Evolutionary conservation across 1,284 basidiomycete genomes (phyloP).

Genomic region (Naganishia liquefaciens): DNA sequence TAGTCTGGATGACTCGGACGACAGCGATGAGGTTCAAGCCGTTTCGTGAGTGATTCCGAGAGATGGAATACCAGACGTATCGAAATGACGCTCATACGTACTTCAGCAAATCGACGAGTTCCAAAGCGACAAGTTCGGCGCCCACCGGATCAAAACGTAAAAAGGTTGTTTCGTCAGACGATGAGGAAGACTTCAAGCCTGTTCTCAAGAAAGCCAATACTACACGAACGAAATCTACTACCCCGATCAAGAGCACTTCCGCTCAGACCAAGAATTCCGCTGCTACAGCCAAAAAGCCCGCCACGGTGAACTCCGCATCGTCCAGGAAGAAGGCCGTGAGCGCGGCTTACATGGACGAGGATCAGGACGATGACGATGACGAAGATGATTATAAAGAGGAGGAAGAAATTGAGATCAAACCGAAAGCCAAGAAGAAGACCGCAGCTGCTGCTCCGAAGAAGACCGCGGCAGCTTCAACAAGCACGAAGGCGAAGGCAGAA

Average conservation of each 20-base stretch:
- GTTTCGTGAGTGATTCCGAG: constrained; percentile 14
- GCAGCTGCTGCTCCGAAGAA: constrained; percentile 3
- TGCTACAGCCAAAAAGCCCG: constrained; percentile 10
- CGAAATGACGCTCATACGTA: not conserved
- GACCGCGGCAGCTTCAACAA: constrained; percentile 1
- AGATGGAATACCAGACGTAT: too few relatives aligned
- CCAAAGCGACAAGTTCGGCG: not conserved
- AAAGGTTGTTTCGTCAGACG: constrained; percentile 15
- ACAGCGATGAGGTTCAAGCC: constrained; percentile 23
- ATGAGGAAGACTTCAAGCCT: constrained; percentile 25
- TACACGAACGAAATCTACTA: not conserved
- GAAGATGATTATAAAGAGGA: constrained; percentile 11
- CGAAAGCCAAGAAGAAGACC: constrained; percentile 2
- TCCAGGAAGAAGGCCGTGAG: constrained; percentile 7
- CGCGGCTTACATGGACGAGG: not conserved
- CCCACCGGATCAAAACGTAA: constrained; percentile 17
- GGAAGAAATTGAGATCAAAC: constrained; percentile 1
- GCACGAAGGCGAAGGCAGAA: constrained; percentile 11
- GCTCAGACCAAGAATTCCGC: not conserved
- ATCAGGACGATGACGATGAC: constrained; percentile 8
- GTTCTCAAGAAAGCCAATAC: constrained; percentile 21
- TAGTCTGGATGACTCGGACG: constrained; percentile 23
- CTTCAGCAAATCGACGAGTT: constrained; percentile 7
- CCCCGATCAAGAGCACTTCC: not conserved
- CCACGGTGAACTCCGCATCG: constrained; percentile 3